A percentile compares a stretch with the other conserved stretches of the same genome.
Conservation (phyloP, 2,329 filamentous ascomycete genomes). For the Xylariaceae sp. region DNA sequence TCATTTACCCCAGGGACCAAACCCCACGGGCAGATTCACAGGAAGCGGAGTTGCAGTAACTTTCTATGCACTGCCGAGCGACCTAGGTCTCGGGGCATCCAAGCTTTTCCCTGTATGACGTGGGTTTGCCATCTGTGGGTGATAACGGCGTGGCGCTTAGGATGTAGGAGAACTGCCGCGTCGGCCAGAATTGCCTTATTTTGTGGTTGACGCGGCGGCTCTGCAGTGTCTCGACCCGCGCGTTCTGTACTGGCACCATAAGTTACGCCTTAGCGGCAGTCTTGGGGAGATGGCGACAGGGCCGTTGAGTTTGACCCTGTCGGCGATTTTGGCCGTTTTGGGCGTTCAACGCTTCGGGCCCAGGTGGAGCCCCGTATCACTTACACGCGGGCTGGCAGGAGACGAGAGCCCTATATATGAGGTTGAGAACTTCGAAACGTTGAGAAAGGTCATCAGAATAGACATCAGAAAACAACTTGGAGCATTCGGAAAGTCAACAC, state of each 20-base stretch:
- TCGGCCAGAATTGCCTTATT: background rate
- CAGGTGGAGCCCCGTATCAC: conserved; percentile 13
- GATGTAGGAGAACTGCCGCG: background rate
- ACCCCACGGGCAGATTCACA: too few relatives aligned
- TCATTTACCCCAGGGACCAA: too few relatives aligned
- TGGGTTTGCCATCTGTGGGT: background rate
- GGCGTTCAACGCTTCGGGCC: background rate
- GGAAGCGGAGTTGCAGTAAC: too few relatives aligned
- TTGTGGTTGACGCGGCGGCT: too few relatives aligned
- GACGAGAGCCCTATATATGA: conserved; percentile 11
- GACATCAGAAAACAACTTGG: conserved; percentile 1
- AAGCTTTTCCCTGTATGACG: background rate
- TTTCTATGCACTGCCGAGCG: too few relatives aligned
- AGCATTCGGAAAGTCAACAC: too few relatives aligned
- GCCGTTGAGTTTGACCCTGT: too few relatives aligned
- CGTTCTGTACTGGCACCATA: too few relatives aligned
- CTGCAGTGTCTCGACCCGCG: background rate
- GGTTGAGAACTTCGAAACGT: conserved; percentile 3
- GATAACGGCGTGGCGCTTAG: background rate
- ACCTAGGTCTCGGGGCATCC: too few relatives aligned
- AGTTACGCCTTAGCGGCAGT: too few relatives aligned
- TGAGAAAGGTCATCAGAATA: background rate
- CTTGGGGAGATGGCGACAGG: too few relatives aligned
- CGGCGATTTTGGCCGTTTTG: conserved; percentile 23
- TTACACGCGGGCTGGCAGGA: conserved; percentile 14